Evolutionary conservation across 1,139 yeast genomes (phyloP), one percentile per base, ranked within the genome.

Genomic region (Kodamaea suecica): DNA sequence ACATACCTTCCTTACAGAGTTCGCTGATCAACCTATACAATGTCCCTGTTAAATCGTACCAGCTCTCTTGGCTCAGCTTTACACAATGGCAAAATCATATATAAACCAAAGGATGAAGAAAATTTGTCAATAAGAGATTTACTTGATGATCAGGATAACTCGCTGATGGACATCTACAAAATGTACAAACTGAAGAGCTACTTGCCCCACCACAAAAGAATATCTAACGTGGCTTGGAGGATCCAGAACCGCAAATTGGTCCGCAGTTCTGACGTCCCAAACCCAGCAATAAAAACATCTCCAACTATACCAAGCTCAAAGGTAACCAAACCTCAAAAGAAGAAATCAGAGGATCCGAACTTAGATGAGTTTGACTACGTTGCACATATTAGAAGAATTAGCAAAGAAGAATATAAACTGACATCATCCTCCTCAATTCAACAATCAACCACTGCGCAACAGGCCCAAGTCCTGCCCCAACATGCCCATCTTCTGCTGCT

Each of bases 151-250:
- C 23, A 38, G 21, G 71, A 66, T 43, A 59, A 66, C 47, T 45
- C 61, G 14, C 57, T 70, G 17, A 46, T 66, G 33, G 52, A 59
- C 31, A 58, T 66, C 27, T 63, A 50, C 48, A 63, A 65, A 45
- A 68, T 69, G 74, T 70, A 70, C 46, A 66, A 59, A 45, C 59
- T 62, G 40, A 70, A 69, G 49, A 51, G 50, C 37, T 68, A 65
- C 44, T 51, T 70, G 37, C 76, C 76, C 9, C 70, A 70, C 47
- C 63, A 63, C 47, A 60, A 64, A 41, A 52, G 76, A 32, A 67
- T 70, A 17, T 57, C 68, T 29, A 70, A 70, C 48, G 59, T 70
- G 17, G 75, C 76, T 5, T 69, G 74, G 74, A 52, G 76, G 39
- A 67, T 70, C 37, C 73, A 69, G 35, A 68, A 66, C 47, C 53